Evolutionary conservation across 2,329 filamentous ascomycete species (phyloP), one percentile per base, ranked within the genome.

Genomic region (Dactylellina haptotyla): DNA sequence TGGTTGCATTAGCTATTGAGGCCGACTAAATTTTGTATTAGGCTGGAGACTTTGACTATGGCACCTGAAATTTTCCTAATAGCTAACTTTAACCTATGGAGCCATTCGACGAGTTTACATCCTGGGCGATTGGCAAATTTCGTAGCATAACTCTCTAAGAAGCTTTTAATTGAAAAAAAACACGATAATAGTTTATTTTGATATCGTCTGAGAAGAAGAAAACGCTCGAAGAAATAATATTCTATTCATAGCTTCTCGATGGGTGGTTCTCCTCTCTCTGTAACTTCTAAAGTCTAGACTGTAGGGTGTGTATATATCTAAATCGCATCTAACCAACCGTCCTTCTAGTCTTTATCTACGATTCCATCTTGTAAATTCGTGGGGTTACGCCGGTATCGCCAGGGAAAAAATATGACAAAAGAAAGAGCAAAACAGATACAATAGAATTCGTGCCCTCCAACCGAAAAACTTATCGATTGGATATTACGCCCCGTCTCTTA

Each of bases 321-420:
- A 50, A 32, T 28, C 2, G n/a, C 32, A 18, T 26, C 58, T 48
- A 46, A 46, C 30, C 30, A 41, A 32, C 16, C 45, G 43, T 51
- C 45, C 20, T 50, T 51, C 46, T 43, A 51, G 34, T 41, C 58
- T 28, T n/a, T n/a, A 30, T 53, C 45, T 63, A 53, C 45, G 43
- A 25, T 20, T 43, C 43, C 18, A n/a, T 12, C 18, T n/a, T 16
- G 28, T 37, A 54, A 14, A 45, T 63, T 16, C 34, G 41, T n/a
- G n/a, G n/a, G n/a, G n/a, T n/a, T n/a, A 70, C 57, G 41, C 65
- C 58, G 26, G 48, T 54, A 58, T 63, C 57, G 50, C 57, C 65
- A 23, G 32, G 39, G 26, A 53, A n/a, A n/a, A n/a, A 59, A 16
- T 25, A 28, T 39, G 16, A 50, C 28, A 39, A 30, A 43, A 51